Base-by-base conservation (phyloP, 2,329 filamentous ascomycete species). In the Trichoderma brevicompactum region DNA sequence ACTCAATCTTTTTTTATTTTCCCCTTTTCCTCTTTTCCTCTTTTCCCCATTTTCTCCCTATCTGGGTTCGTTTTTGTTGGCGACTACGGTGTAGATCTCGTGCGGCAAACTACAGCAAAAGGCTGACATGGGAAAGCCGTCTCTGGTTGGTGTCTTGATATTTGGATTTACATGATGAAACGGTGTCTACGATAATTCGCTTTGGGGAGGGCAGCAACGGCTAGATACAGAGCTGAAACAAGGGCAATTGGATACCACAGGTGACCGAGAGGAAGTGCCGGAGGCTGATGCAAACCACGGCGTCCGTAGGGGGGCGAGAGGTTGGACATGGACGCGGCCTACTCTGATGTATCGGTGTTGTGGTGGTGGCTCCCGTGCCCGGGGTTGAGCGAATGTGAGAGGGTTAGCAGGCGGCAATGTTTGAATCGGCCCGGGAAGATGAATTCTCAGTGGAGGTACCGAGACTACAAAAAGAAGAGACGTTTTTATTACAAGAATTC, bases 171-270 rank as follows among this genome's bases (percentile, higher is more conserved):
- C 55, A 67, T 66, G 66, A 67, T 55, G 66, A 58, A 56, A 67
- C 55, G 66, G 63, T 67, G 48, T 50, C 46, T 43, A 66, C 64
- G 66, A 67, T 65, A 41, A 67, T 62, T 53, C 56, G 48, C 56
- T 48, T 41, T 49, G 34, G 36, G n/a, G 40, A 36, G 38, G 44
- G 48, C 52, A 17, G 64, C 44, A 44, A 53, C 34, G 50, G 41
- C 23, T 41, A 36, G 36, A 48, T 41, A 36, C 12, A 44, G 32
- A 41, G 54, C 46, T 43, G 41, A 50, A 55, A 36, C n/a, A 50
- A 40, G 48, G 50, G 49, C 49, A 61, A 15, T 65, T 65, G 56
- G 56, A 61, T 61, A 65, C 34, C 56, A 65, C 36, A 17, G 28
- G n/a, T 40, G 49, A 28, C 46, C 41, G 28, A 43, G 62, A 46